Evolutionary conservation across 257 asterid genomes (phyloP).

Genomic region (Fraxinus pennsylvanica): DNA sequence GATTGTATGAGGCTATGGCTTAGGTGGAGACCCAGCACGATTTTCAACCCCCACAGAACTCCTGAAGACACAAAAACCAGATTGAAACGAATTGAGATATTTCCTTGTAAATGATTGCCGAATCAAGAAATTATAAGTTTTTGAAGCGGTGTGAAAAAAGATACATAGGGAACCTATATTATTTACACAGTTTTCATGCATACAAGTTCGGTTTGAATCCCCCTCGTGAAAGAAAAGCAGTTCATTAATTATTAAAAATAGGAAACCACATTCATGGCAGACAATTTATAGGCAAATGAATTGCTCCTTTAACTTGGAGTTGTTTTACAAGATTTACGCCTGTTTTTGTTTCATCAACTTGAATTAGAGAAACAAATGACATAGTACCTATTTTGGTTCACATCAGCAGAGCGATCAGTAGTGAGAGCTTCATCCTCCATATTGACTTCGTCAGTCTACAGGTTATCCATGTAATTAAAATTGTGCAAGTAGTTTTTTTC

Average conservation of each 20-base stretch:
- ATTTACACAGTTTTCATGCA: background rate
- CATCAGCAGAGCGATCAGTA: slow-evolving; percentile 17
- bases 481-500: background rate
- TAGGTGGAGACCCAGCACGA: slow-evolving; percentile 32
- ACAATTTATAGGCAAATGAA: background rate
- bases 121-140: background rate
- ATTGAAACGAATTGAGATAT: background rate
- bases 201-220: too few relatives aligned
- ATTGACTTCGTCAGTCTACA: slow-evolving; percentile 26
- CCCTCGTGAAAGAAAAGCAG: too few relatives aligned
- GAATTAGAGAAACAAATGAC: background rate
- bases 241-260: too few relatives aligned
- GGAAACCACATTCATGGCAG: too few relatives aligned
- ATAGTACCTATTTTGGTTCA: slow-evolving; percentile 29
- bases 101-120: background rate
- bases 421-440: slow-evolving; percentile 28
- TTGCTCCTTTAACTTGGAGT: background rate
- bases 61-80: slow-evolving; percentile 29
- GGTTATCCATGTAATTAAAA: background rate
- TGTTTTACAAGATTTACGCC: background rate
- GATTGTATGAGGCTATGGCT: slow-evolving; percentile 35
- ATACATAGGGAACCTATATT: background rate
- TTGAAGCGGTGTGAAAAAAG: too few relatives aligned
- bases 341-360: background rate
- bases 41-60: slow-evolving; percentile 25